Percentiles rank a stretch among this genome's conserved stretches.
phyloP scores from a whole-genome alignment of 2,329 filamentous ascomycete species.

The Didymella exigua region DNA sequence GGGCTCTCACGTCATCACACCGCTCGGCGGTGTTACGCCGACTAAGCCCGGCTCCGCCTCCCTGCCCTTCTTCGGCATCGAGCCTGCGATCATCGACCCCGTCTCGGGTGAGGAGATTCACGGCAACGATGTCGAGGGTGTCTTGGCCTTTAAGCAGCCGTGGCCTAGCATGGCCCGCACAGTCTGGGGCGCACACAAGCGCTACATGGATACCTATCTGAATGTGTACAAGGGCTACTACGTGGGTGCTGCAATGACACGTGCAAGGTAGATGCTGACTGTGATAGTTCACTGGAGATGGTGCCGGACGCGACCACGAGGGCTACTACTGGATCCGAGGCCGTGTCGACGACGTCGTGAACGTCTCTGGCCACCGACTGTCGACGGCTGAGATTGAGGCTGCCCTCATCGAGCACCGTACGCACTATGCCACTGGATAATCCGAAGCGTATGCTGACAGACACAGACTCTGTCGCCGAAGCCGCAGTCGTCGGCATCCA shows the following conservation, averaged over 20 bases:
- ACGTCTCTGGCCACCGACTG: slow-evolving; percentile 93
- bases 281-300: slow-evolving; percentile 82
- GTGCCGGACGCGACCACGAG: slow-evolving; percentile 93
- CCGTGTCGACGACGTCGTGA: slow-evolving; percentile 97
- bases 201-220: slow-evolving; percentile 98
- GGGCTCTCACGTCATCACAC: slow-evolving; percentile 93
- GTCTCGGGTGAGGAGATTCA: slow-evolving; percentile 91
- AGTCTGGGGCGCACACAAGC: slow-evolving; percentile 96
- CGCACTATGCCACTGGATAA: slow-evolving; percentile 17
- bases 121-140: slow-evolving; percentile 96
- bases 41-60: slow-evolving; percentile 97
- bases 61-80: slow-evolving; percentile 96
- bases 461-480: slow-evolving; percentile 75
- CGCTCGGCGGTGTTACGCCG: slow-evolving; percentile 88
- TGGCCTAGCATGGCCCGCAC: slow-evolving; percentile 99
- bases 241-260: slow-evolving; percentile 60
- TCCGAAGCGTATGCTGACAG: slow-evolving; percentile 27
- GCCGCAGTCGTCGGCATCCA: slow-evolving; percentile 91
- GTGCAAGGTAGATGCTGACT: slow-evolving; percentile 23
- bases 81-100: slow-evolving; percentile 96
- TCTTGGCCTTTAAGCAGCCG: slow-evolving; percentile 93
- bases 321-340: slow-evolving; percentile 99
- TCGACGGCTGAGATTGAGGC: slow-evolving; percentile 98
- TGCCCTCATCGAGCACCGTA: slow-evolving; percentile 87
- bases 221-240: slow-evolving; percentile 99